These are phyloP conservation scores for Arthroderma sp. DNA, from an alignment of 2,329 filamentous ascomycete species.

Conservation along the genomic window DNA sequence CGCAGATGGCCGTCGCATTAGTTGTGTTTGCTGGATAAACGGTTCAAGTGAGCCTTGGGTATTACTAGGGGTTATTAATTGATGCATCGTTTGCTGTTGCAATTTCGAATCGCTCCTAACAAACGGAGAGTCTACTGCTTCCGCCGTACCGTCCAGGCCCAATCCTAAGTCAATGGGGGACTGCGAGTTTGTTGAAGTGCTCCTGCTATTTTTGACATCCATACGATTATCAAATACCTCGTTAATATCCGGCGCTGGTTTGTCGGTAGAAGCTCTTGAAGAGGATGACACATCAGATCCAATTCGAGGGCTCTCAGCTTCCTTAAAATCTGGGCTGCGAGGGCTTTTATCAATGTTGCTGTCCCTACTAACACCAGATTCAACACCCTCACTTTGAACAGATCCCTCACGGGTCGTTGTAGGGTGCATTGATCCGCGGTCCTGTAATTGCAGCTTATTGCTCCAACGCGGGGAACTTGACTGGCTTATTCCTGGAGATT, in stretches of 20 bases:
- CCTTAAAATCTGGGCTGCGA: too few species aligned
- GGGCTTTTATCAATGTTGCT: too few species aligned
- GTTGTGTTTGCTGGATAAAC: not conserved
- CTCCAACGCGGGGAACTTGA: too few species aligned
- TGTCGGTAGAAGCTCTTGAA: too few species aligned
- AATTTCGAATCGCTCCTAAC: not conserved
- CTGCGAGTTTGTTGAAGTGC: not conserved
- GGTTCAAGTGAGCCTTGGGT: slow-evolving; percentile 2
- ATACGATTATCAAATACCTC: not conserved
- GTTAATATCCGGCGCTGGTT: not conserved
- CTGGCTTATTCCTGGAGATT: too few species aligned
- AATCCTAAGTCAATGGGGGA: not conserved
- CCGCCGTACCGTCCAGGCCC: not conserved
- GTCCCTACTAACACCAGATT: too few species aligned
- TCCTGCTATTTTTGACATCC: not conserved
- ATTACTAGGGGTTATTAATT: slow-evolving; percentile 2
- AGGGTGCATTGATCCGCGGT: too few species aligned
- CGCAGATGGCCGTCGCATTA: not conserved
- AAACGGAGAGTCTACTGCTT: not conserved
- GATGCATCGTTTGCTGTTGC: not conserved
- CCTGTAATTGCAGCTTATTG: too few species aligned
- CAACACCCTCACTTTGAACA: too few species aligned
- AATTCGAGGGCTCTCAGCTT: too few species aligned
- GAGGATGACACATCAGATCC: too few species aligned
- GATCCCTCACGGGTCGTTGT: too few species aligned